Evolutionary conservation across 139 green algal species (phyloP), one percentile per base, ranked within the genome.

Genomic region (Volvox africanus): DNA sequence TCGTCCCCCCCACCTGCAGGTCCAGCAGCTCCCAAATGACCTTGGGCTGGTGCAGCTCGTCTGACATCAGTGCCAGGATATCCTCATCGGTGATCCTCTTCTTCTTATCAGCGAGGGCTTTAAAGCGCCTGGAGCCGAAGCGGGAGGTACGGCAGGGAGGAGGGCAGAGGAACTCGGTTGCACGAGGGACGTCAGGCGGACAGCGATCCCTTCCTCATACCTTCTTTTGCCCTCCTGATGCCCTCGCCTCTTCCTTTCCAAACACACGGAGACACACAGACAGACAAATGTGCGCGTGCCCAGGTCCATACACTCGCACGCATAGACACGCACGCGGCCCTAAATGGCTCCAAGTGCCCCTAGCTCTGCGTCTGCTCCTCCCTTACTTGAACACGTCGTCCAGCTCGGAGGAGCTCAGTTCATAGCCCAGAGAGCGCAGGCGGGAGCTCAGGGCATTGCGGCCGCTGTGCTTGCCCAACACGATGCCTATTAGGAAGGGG

Each of bases 31-130:
- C 93, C 97, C 97, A 99, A 5, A 99, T 93, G n/a, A 88, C 85
- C 32, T 80, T 88, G 0, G 97, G 92, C 94, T 99, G 97, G 93
- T 97, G 95, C 89, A 98, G 93, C 92, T 99, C 95, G 91, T 99
- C 97, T 17, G 87, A 94, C 71, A 99, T 92, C 62, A 99, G 96
- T 11, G 98, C 98, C 80, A 99, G 91, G 65, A 99, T 90, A 92
- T 99, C 98, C 61, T 99, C 98, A 90, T 99, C 98, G 12, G 89
- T 96, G 73, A 99, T 97, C 67, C 95, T 92, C 95, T 99, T 99
- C 94, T 99, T 99, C 91, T 95, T 97, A 94, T 99, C 98, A 11
- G 98, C 98, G 88, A 99, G 91, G 61, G 78, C 86, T 90, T 99
- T 99, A 95, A 99, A 99, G 79, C 98, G 95, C 89, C 90, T 95